Percentiles rank a stretch among this genome's conserved stretches.
Evolutionary conservation across 768 basidiomycete genomes (phyloP).

Genomic region (Tephrocybe rancida): DNA sequence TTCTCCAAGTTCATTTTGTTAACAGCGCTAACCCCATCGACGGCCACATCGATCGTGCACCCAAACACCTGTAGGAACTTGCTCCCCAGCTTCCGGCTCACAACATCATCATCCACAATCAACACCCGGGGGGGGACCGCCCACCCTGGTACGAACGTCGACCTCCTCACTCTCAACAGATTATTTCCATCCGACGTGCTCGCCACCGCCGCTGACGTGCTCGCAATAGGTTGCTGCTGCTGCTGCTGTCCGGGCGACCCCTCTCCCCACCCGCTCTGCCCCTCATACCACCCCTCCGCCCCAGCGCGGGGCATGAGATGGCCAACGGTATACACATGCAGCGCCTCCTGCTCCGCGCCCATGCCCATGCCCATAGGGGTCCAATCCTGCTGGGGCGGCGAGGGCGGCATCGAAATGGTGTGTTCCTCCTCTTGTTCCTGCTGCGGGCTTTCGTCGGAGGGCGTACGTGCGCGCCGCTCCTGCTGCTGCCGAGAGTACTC

Average conservation of each 20-base stretch:
- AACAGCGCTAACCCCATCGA: slow-evolving; percentile 90
- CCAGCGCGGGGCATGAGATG: slow-evolving; percentile 61
- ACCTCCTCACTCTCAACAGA: slow-evolving; percentile 69
- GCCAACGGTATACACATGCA: slow-evolving; percentile 82
- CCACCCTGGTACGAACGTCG: slow-evolving; percentile 89
- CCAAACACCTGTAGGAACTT: slow-evolving; percentile 97
- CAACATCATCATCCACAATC: slow-evolving; percentile 94
- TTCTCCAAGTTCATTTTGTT: slow-evolving; percentile 96
- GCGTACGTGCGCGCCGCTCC: slow-evolving; percentile 25
- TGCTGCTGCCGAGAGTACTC: slow-evolving; percentile 67
- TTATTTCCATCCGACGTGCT: slow-evolving; percentile 23
- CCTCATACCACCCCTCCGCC: slow-evolving; percentile 40
- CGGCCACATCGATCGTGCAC: slow-evolving; percentile 91
- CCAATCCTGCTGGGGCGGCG: slow-evolving; percentile 2
- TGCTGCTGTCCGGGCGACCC: not conserved
- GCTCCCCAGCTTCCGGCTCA: slow-evolving; percentile 83
- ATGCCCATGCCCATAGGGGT: not conserved
- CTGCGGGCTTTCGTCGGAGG: not conserved
- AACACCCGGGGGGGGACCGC: slow-evolving; percentile 89
- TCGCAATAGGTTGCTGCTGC: not conserved
- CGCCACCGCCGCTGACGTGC: too few relatives aligned
- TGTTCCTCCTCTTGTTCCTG: slow-evolving; percentile 19
- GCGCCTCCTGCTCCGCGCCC: slow-evolving; percentile 52
- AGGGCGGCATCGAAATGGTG: slow-evolving; percentile 19
- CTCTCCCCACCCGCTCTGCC: slow-evolving; percentile 25